Percentiles rank a stretch among this genome's conserved stretches.
These are phyloP conservation scores for Plasmodium knowlesi DNA, from an alignment of 169 alveolate species.

Conservation along the genomic window DNA sequence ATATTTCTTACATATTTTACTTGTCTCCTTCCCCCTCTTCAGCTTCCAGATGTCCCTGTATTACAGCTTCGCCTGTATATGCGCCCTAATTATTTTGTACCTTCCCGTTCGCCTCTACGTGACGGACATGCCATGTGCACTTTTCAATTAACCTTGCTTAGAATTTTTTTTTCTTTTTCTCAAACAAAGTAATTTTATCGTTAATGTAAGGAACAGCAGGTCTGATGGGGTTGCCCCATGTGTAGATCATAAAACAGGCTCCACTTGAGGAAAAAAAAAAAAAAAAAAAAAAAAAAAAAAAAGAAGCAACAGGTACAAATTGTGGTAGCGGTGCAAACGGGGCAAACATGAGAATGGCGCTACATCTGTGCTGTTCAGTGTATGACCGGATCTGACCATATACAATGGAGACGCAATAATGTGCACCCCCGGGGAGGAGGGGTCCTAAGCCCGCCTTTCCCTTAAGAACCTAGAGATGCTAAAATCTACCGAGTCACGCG, in stretches of 20 bases:
- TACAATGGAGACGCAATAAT: too few relatives aligned
- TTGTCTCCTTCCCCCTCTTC: neutral
- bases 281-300: neutral
- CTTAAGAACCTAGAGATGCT: neutral
- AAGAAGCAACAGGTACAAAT: neutral
- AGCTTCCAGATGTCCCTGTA: slow-evolving; percentile 56
- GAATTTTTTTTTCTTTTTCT: neutral
- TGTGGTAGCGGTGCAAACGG: neutral
- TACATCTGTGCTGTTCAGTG: neutral
- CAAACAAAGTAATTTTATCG: neutral
- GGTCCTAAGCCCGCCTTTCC: neutral
- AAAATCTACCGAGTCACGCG: neutral
- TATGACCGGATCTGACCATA: too few relatives aligned
- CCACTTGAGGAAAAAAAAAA: neutral
- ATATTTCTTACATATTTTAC: neutral
- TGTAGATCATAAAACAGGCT: neutral
- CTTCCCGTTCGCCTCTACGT: slow-evolving; percentile 51
- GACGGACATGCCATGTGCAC: slow-evolving; percentile 42
- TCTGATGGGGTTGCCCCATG: neutral
- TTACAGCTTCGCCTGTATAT: slow-evolving; percentile 49
- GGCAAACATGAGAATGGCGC: neutral
- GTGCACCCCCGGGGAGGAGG: neutral
- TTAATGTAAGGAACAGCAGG: neutral
- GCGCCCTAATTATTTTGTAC: slow-evolving; percentile 31
- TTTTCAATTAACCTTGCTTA: neutral